Base-by-base conservation (phyloP, 768 basidiomycete species). In the Lanmaoa pseudosensibilis region DNA sequence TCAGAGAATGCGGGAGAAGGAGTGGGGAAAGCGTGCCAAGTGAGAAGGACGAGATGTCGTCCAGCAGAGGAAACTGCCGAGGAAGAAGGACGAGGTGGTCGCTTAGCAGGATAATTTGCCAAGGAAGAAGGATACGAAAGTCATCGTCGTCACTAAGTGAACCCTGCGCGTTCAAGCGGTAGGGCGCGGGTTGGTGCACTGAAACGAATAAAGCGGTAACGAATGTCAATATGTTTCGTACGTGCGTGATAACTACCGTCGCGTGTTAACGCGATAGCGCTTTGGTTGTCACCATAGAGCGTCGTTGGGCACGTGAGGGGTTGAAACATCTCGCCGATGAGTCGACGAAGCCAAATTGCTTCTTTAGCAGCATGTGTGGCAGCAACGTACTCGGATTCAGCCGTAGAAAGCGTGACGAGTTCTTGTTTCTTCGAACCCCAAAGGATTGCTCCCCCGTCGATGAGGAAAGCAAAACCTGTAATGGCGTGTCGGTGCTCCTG, bases 341-440 rank as follows among this genome's bases (percentile, higher is more conserved):
- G 50, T 0, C 18, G 8, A 1, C 5, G 23, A n/a, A 61, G 53
- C 49, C 59, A 48, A 5, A 57, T 19, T 2, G 50, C 39, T 30
- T 52, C 45, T 13, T 57, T 57, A 1, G 50, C 33, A 2, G 56
- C 30, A 23, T 61, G 56, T 0, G 21, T 58, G 1, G 50, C 38
- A 4, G 46, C 18, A 0, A 55, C 21, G 8, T 52, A 59, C 16
- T 56, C 30, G 0, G 45, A 39, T 40, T 54, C 19, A 0, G 48
- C 19, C 0, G 48, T 57, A 2, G 21, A 60, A 2, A 61, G 33
- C 0, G 49, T 61, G 8, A 57, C n/a, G 0, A 61, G 38, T 11
- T 55, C 57, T 12, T 61, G 57, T 15, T 58, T 61, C 7, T 16
- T 6, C 0, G n/a, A 61, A 1, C 32, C 41, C 54, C 54, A 61